Evolutionary conservation across 345 rosid species (phyloP), one percentile per base, ranked within the genome.

Genomic region (Eucalyptus sp.): DNA sequence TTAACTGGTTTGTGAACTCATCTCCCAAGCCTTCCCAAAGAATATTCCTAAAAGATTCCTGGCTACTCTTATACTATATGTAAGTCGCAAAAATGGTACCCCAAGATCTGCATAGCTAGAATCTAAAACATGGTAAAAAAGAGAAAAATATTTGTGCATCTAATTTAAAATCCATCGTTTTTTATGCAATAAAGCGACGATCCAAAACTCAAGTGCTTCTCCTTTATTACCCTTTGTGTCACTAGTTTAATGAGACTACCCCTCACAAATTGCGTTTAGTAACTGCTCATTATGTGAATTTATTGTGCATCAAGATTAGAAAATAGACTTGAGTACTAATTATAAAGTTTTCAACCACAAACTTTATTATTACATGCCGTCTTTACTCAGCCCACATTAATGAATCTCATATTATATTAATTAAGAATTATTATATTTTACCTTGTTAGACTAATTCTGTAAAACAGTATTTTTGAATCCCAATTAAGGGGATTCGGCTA

Each of bases 351-450:
- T 56, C 62, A 56, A 56, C 27, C 12, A 56, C 11, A 22, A 4
- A 20, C 5, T 9, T 52, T 9, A 22, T 20, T 1, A 56, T 56
- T 56, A 56, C 6, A 24, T 0, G 13, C 62, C 3, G 5, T 0
- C 12, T 56, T 4, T 22, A 56, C 13, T 56, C 0, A 1, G 27
- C 27, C 27, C 0, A 24, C 2, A 56, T 10, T 56, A 56, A 8
- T 24, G 2, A 56, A 56, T 22, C 62, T 0, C 29, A 24, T 56
- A 56, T 56, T 56, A 56, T 0, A 24, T 0, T 22, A 56, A 56
- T 56, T 56, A 56, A 56, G 6, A 56, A 56, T 24, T 10, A 22
- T 24, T 56, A 24, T 4, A 22, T 56, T 10, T 56, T 24, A 56
- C 13, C 62, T 9, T 10, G 5, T 56, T 56, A 56, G 62, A 56